A percentile compares a stretch with the other conserved stretches of the same genome.
Evolutionary conservation across 2,329 filamentous ascomycete species (phyloP).

Genomic region (Bimuria novae-zelandiae): DNA sequence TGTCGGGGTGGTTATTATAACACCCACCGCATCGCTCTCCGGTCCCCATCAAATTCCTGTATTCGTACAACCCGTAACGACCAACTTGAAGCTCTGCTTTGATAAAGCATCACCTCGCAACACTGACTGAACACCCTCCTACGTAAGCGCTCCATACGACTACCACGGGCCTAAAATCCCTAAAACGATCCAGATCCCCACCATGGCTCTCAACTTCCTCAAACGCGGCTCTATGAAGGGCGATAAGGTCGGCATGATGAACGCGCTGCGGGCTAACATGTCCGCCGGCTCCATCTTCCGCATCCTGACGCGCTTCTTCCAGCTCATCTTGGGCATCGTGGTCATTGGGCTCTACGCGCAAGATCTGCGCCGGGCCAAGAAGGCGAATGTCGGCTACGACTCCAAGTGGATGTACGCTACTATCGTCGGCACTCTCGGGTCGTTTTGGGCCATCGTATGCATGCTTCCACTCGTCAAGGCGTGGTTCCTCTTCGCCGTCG

Average conservation of each 20-base stretch:
- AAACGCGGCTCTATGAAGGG: slow-evolving; percentile 33
- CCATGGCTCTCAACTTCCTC: slow-evolving; percentile 39
- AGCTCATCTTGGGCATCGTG: slow-evolving; percentile 75
- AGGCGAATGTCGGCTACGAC: slow-evolving; percentile 51
- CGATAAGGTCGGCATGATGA: slow-evolving; percentile 34
- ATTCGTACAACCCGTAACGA: neutral
- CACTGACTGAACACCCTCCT: neutral
- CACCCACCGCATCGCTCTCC: neutral
- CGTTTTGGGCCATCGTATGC: slow-evolving; percentile 57
- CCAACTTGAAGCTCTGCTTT: neutral
- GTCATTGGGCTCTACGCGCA: slow-evolving; percentile 72
- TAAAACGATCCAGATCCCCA: slow-evolving; percentile 19
- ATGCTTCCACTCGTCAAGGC: slow-evolving; percentile 61
- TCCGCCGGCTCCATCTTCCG: slow-evolving; percentile 49
- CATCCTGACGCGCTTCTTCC: slow-evolving; percentile 69
- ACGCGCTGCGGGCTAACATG: slow-evolving; percentile 26
- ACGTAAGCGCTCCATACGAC: slow-evolving; percentile 11
- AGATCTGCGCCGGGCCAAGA: slow-evolving; percentile 42
- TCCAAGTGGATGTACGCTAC: slow-evolving; percentile 62
- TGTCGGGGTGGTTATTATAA: neutral
- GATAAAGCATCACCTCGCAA: neutral
- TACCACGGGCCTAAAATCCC: neutral
- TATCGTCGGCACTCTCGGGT: slow-evolving; percentile 29
- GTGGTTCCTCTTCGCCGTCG: slow-evolving; percentile 67
- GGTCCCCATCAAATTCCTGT: neutral